Conservation (phyloP, 257 asterid genomes). For the Penstemon newberryi region DNA sequence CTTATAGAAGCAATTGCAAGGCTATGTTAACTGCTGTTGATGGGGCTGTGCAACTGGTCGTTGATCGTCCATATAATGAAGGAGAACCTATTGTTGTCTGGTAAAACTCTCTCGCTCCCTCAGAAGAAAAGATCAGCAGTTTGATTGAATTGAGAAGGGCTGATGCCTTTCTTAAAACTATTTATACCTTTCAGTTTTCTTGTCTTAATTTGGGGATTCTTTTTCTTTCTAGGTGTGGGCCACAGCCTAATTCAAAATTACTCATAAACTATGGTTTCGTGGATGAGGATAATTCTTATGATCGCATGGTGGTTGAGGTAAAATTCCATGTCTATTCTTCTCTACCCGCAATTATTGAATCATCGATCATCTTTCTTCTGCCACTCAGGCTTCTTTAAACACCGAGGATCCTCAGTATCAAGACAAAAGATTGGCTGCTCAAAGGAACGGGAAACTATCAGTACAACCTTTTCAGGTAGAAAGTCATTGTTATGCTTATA, state of each 20-base stretch:
- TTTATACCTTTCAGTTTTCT: slow-evolving; percentile 10
- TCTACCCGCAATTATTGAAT: slow-evolving; percentile 24
- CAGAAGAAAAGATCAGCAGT: slow-evolving; percentile 4
- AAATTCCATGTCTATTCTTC: slow-evolving; percentile 17
- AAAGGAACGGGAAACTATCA: slow-evolving; percentile 87
- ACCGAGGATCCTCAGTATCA: slow-evolving; percentile 98
- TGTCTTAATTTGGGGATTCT: slow-evolving; percentile 28
- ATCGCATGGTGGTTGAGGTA: slow-evolving; percentile 88
- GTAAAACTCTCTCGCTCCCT: slow-evolving; percentile 43
- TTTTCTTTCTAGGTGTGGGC: slow-evolving; percentile 78
- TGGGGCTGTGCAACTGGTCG: slow-evolving; percentile 82
- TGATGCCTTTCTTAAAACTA: slow-evolving; percentile 18
- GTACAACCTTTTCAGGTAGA: slow-evolving; percentile 80
- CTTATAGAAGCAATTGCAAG: slow-evolving; percentile 94
- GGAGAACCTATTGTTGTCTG: slow-evolving; percentile 94
- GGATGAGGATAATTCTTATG: slow-evolving; percentile 87
- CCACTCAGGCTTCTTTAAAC: slow-evolving; percentile 77
- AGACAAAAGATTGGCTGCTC: slow-evolving; percentile 97
- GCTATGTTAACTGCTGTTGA: slow-evolving; percentile 89
- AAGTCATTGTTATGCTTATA: neutral
- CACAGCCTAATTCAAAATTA: slow-evolving; percentile 92
- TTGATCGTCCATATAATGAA: slow-evolving; percentile 77
- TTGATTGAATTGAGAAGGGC: slow-evolving; percentile 12
- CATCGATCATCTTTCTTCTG: slow-evolving; percentile 28
- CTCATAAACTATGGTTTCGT: slow-evolving; percentile 96